Conservation (phyloP, 2,329 filamentous ascomycete species). For the Colletotrichum karsti region DNA sequence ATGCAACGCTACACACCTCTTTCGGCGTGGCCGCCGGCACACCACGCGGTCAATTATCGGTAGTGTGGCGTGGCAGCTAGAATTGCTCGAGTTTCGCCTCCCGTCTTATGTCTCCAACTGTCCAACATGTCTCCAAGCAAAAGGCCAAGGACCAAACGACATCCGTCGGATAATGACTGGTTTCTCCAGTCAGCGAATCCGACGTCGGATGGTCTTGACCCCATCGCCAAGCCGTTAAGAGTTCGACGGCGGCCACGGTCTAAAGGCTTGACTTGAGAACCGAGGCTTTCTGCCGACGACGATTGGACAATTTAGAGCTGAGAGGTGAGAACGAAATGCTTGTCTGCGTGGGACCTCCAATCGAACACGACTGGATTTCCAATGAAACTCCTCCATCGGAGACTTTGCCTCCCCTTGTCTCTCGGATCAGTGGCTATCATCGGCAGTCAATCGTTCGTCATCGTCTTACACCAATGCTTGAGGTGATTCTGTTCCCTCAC, state of each 20-base stretch:
- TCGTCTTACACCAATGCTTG: slow-evolving; percentile 25
- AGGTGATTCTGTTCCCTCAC: slow-evolving; percentile 11
- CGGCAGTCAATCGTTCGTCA: background rate
- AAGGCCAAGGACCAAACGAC: background rate
- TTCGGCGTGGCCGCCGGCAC: slow-evolving; percentile 17
- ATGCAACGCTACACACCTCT: slow-evolving; percentile 8
- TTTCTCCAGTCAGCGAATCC: background rate
- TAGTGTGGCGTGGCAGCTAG: background rate
- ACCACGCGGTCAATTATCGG: slow-evolving; percentile 7
- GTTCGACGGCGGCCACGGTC: background rate
- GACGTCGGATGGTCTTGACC: slow-evolving; percentile 18
- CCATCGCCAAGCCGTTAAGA: slow-evolving; percentile 7
- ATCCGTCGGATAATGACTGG: background rate
- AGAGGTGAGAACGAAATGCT: background rate
- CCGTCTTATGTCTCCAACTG: background rate
- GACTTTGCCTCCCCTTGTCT: slow-evolving; percentile 1
- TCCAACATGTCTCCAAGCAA: background rate
- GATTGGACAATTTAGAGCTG: background rate
- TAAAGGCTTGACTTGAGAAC: background rate
- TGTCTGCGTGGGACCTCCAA: background rate
- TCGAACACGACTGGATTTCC: background rate
- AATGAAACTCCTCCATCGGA: background rate
- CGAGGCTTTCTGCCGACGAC: background rate
- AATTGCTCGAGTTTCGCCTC: background rate
- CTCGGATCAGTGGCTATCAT: slow-evolving; percentile 18